Evolutionary conservation across 495 filamentous ascomycete species (phyloP), one percentile per base, ranked within the genome.

Genomic region (Glutinoglossum americanum): DNA sequence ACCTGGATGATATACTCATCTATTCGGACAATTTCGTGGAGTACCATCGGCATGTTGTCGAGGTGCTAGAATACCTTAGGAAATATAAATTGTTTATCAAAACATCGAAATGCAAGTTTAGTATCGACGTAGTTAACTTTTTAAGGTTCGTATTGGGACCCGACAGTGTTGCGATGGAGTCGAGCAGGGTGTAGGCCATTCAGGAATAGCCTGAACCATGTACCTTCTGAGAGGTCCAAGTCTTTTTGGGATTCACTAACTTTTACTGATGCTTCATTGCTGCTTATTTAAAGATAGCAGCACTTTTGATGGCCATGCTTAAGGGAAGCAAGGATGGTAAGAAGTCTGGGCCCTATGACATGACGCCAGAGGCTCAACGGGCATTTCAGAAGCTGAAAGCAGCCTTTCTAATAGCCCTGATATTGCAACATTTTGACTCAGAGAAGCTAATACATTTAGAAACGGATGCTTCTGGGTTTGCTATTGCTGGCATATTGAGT

Each of bases 231-330:
- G 62, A 66, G 3, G 45, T 67, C 15, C 54, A 65, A 51, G 23
- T 21, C 15, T 66, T 67, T 56, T 47, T 67, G 15, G 62, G 64
- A 2, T 63, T 67, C 58, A 41, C 56, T 1, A 66, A 66, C 57
- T 66, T 64, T 55, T 64, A 66, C 35, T 37, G 60, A 13, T 19
- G 57, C 0, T 66, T 66, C 32, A 56, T 66, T 15, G 35, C 45
- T 13, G 32, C 30, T 0, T 66, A 56, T 37, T 59, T 55, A 1
- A 27, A 60, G 32, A 45, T 60, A 2, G 59, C 39, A 0, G 15
- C 33, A 15, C 59, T 51, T 5, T 45, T 65, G 1, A 65, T 53
- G 1, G 56, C 48, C 3, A 44, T 59, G 37, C 23, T 33, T 17
- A 51, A 55, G 26, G 45, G 23, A 6, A 58, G 25, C 35, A 55